Conservation (phyloP, 352 stramenopile genomes). For the Globisporangium barbulae region DNA sequence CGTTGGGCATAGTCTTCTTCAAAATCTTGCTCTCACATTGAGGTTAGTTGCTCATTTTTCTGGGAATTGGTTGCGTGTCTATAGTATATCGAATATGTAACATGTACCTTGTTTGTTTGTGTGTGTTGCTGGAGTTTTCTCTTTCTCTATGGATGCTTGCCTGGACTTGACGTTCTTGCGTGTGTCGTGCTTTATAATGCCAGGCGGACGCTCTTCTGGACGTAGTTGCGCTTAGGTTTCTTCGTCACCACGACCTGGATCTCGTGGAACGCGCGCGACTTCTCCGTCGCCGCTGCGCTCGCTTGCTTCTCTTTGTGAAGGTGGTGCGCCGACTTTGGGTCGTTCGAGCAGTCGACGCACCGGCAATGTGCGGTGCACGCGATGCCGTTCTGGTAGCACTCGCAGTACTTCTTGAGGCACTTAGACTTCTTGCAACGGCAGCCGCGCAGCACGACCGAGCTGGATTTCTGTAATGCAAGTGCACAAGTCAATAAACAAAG, state of each 20-base stretch:
- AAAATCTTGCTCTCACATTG: not conserved
- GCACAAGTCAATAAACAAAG: not conserved
- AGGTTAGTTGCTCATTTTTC: not conserved
- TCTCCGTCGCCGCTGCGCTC: not conserved
- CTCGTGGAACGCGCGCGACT: constrained; percentile 35
- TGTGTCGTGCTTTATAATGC: constrained; percentile 3
- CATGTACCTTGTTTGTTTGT: constrained; percentile 1
- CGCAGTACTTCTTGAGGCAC: constrained; percentile 98
- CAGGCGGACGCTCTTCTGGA: constrained; percentile 57
- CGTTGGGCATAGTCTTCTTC: constrained; percentile 2
- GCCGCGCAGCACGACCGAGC: constrained; percentile 68
- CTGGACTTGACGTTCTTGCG: too few relatives aligned
- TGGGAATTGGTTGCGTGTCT: constrained; percentile 10
- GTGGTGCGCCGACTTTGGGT: constrained; percentile 34
- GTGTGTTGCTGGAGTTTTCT: not conserved
- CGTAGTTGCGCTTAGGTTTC: constrained; percentile 55
- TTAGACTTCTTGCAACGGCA: constrained; percentile 97
- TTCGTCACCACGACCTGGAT: constrained; percentile 73
- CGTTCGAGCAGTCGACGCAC: constrained; percentile 95
- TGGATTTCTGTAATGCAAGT: constrained; percentile 48
- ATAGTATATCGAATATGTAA: constrained; percentile 12
- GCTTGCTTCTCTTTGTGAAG: constrained; percentile 29
- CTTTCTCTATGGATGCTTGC: not conserved
- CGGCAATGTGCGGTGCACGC: constrained; percentile 92
- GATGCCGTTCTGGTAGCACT: constrained; percentile 95